phyloP scores from a whole-genome alignment of 2,329 filamentous ascomycete genomes.

The Epichloe typhina region DNA sequence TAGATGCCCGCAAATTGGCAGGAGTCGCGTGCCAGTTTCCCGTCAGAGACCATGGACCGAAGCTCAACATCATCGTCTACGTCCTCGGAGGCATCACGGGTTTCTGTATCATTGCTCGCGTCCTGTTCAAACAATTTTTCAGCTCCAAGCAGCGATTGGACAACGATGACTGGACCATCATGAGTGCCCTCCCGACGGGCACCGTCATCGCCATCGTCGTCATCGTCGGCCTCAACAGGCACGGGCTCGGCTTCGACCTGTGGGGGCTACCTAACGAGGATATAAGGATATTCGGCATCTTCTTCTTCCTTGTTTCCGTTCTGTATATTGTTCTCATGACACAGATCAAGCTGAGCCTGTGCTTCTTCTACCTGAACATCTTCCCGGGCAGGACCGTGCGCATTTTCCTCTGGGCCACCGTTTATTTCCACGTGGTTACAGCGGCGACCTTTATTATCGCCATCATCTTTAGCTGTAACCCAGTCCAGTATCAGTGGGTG shows the following conservation, averaged over 20 bases:
- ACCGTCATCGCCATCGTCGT: conserved; percentile 11
- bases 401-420: conserved; percentile 19
- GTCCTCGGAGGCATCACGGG: conserved; percentile 7
- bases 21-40: neutral
- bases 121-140: conserved; percentile 13
- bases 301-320: conserved; percentile 19
- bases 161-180: conserved; percentile 19
- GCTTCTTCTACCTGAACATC: conserved; percentile 31
- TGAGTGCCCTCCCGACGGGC: conserved; percentile 10
- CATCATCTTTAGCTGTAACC: conserved; percentile 24
- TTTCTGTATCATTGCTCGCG: conserved; percentile 7
- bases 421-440: conserved; percentile 17
- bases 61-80: neutral
- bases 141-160: conserved; percentile 17
- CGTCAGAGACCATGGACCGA: neutral
- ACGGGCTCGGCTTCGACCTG: conserved; percentile 14
- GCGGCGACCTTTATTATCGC: conserved; percentile 19
- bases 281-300: conserved; percentile 19
- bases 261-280: neutral
- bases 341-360: conserved; percentile 26
- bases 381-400: conserved; percentile 21
- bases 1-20: neutral
- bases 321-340: conserved; percentile 26
- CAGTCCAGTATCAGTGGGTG: conserved; percentile 26
- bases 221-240: conserved; percentile 9